Evolutionary conservation across 1,284 basidiomycete species (phyloP), one percentile per base, ranked within the genome.

Genomic region (Ganoderma boninense): DNA sequence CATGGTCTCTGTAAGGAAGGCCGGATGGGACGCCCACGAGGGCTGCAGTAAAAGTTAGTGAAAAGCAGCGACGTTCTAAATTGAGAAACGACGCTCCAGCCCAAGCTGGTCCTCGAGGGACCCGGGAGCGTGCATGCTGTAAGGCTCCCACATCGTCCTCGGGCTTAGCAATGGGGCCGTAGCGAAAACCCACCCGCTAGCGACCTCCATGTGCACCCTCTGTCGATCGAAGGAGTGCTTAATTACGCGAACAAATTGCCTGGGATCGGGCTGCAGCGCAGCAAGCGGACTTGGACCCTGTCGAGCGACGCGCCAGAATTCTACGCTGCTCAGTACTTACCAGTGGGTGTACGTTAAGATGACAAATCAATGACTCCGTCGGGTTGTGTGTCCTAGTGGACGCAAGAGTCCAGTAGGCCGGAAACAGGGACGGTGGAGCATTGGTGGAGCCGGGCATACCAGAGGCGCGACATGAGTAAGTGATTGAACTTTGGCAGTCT

Each of bases 361-460:
- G 29, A 5, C 26, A 29, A 14, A 7, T 3, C 11, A 14, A 18
- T 7, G 54, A 32, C 26, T 7, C n/a, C n/a, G 49, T 18, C 23
- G 26, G 16, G 26, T 56, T 56, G 54, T 56, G 54, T 56, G 16
- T 56, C 54, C 54, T n/a, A 32, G 54, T 56, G 54, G 54, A 56
- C 16, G 54, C 26, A 56, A 18, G 26, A 56, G 54, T 6, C 54
- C 54, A 56, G 5, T 29, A 56, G 54, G 29, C 4, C 26, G 54
- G 54, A 56, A 7, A 56, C 54, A 32, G 54, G n/a, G 23, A 13
- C 26, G 4, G 54, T 29, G 54, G 54, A 18, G 29, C 54, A 26
- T 16, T 32, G 13, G 54, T 56, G 54, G 54, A 32, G 54, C 54
- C 54, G 29, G 54, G 18, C 54, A 7, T 32, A 32, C 29, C 54